Evolutionary conservation across 2,329 filamentous ascomycete genomes (phyloP), one percentile per base, ranked within the genome.

Genomic region (Neophaeococcomyces aloes): DNA sequence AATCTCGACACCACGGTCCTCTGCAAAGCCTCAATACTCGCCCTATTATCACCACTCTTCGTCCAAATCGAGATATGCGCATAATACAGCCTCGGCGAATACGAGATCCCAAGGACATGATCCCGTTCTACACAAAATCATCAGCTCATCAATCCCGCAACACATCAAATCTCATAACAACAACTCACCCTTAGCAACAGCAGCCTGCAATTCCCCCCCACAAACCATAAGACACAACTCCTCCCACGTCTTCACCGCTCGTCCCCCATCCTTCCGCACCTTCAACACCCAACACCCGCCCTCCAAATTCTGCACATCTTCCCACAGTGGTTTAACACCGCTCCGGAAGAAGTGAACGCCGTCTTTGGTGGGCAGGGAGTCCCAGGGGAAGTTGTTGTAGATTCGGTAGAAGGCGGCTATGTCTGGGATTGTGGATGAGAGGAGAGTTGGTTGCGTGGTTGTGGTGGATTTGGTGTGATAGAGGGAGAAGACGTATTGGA

Each of bases 231-330:
- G 21, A 43, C 53, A 56, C 7, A 54, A 38, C 42, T 56, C 53
- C 40, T 56, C 53, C 53, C 53, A 56, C 1, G 46, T 43, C 33
- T 45, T 47, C n/a, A 52, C 30, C n/a, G 49, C 48, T 32, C 42
- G 46, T 3, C 45, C 42, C 29, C 75, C 73, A 49, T 71, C 72
- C 69, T 94, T 94, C 51, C 81, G 79, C 34, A 95, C 81, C 39
- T 88, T 80, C 65, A 96, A 94, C 17, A 86, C 93, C 86, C 86
- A 95, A 61, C 83, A 83, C 38, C 89, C 89, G 41, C 89, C 89
- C 49, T 79, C 74, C 47, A 82, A 71, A 65, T 95, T 95, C 56
- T 91, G 79, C 31, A 84, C 77, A 61, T 96, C 89, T 65, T 87
- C 83, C 83, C 83, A 87, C 53, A 86, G 69, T 45, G 83, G 83